Evolutionary conservation across 2,329 filamentous ascomycete species (phyloP).

Genomic region (Coniochaeta sp.): DNA sequence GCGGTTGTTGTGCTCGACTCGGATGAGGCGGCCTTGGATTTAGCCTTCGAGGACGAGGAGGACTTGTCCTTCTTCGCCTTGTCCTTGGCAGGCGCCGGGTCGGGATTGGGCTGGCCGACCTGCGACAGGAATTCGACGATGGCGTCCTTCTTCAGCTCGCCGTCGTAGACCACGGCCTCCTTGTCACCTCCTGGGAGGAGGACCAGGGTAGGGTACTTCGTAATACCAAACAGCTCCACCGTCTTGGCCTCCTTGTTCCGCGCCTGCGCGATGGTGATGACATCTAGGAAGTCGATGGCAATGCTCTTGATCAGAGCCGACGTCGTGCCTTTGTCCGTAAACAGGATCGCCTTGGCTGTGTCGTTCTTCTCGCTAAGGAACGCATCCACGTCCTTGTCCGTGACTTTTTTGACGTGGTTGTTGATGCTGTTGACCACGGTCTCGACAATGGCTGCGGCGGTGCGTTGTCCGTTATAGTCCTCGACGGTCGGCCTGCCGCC

Average conservation of each 20-base stretch:
- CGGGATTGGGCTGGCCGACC: conserved; percentile 70
- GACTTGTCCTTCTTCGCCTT: conserved; percentile 40
- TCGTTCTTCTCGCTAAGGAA: conserved; percentile 65
- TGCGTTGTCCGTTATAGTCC: conserved; percentile 81
- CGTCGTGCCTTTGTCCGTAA: conserved; percentile 87
- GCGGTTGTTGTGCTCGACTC: conserved; percentile 26
- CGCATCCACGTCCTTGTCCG: conserved; percentile 68
- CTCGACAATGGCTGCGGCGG: conserved; percentile 81
- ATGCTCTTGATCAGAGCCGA: conserved; percentile 76
- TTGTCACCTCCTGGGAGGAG: conserved; percentile 66
- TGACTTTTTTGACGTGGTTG: conserved; percentile 78
- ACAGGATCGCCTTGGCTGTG: conserved; percentile 78
- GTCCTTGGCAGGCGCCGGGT: conserved; percentile 51
- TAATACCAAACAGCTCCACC: conserved; percentile 67
- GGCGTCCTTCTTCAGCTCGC: conserved; percentile 76
- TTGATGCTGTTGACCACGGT: conserved; percentile 81
- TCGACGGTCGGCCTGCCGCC: conserved; percentile 71
- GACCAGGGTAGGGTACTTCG: conserved; percentile 72
- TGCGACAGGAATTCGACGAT: conserved; percentile 80
- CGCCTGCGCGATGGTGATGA: conserved; percentile 73
- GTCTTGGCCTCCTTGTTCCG: conserved; percentile 70
- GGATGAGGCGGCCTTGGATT: conserved; percentile 8
- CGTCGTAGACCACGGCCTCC: conserved; percentile 66
- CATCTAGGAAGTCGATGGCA: conserved; percentile 83
- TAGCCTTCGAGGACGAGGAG: conserved; percentile 11